Percentiles rank a stretch among this genome's conserved stretches.
Conservation (phyloP, 1,284 basidiomycete species). For the Ustilago bromivora region DNA sequence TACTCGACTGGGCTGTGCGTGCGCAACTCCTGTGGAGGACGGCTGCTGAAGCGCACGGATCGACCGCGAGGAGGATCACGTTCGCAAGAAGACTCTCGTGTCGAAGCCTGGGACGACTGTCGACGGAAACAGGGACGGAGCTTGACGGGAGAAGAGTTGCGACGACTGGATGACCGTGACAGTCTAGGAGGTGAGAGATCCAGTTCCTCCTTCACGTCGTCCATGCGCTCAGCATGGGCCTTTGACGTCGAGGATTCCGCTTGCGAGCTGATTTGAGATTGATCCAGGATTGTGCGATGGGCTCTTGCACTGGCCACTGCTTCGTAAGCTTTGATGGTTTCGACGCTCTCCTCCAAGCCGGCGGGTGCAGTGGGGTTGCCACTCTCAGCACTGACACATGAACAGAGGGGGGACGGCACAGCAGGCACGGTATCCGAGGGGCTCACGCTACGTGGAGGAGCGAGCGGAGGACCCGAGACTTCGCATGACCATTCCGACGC, state of each 20-base stretch:
- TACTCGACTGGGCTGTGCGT: conserved; percentile 69
- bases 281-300: background rate
- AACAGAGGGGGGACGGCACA: conserved; percentile 62
- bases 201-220: background rate
- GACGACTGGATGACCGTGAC: conserved; percentile 40
- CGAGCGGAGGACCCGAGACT: conserved; percentile 51
- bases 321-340: conserved; percentile 38
- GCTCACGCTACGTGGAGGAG: conserved; percentile 50
- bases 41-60: conserved; percentile 62
- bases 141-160: conserved; percentile 56
- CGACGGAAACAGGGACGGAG: conserved; percentile 65
- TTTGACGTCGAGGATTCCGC: background rate
- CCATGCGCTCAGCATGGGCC: background rate
- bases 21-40: conserved; percentile 62
- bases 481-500: conserved; percentile 52
- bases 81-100: conserved; percentile 60
- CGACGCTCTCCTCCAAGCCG: conserved; percentile 51
- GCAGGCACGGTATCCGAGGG: conserved; percentile 63
- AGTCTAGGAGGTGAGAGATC: conserved; percentile 32
- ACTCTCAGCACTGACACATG: conserved; percentile 46
- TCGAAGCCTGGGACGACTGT: conserved; percentile 39
- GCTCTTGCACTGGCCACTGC: background rate
- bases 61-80: conserved; percentile 46
- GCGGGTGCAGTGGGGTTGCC: background rate
- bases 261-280: background rate